Evolutionary conservation across 2,329 filamentous ascomycete genomes (phyloP), one percentile per base, ranked within the genome.

Genomic region (Trichoderma sp.): DNA sequence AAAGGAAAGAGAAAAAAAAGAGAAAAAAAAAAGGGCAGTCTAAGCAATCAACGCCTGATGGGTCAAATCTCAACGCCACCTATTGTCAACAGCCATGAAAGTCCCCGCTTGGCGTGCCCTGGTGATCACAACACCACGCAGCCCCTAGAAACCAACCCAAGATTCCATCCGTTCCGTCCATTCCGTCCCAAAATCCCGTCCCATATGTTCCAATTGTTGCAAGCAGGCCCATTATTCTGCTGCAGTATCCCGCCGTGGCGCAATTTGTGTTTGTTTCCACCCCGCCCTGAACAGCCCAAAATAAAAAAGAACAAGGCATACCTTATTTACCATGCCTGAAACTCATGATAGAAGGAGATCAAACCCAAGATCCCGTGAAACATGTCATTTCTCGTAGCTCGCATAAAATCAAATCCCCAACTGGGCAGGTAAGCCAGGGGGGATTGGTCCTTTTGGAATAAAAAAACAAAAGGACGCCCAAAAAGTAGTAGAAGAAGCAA

Each of bases 381-480:
- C 43, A 63, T 36, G 32, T 72, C 68, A 58, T 71, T 73, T 73
- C 68, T 72, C 72, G 56, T 71, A 51, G 66, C 51, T 69, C 70
- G 36, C 58, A 30, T 73, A 34, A 71, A 66, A 65, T 58, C 53
- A 60, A 71, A 69, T 58, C 39, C 43, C 43, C 56, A 24, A 51
- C 30, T 63, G 24, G 56, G 69, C 36, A 63, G 32, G n/a, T 30
- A 47, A 53, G 28, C 12, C 30, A 58, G 53, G 56, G 39, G 39
- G 26, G n/a, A 26, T 47, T 18, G 24, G n/a, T 32, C 34, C 34
- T 36, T 57, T 64, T 26, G 24, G 24, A 3, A 28, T 21, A 24
- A 47, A 32, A 24, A 34, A 9, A 39, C 9, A 36, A 62, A 28
- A 43, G 28, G 18, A 21, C 43, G 24, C 66, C 15, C 24, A 32